Conservation (phyloP, 108 stramenopile genomes). For the Pseudonitzschia pungens region DNA sequence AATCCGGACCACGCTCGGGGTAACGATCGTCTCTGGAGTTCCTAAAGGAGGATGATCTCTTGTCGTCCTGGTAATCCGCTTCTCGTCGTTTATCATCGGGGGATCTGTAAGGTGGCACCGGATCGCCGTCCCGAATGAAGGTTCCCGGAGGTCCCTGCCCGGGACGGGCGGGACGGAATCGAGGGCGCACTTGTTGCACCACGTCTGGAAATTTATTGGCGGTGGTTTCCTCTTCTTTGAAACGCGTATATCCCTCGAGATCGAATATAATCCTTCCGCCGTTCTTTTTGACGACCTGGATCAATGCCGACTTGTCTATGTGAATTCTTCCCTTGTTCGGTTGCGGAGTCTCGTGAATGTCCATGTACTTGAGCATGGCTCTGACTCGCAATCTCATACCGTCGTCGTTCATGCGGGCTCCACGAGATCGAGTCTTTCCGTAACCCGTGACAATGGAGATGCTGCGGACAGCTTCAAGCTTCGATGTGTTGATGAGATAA, state of each 20-base stretch:
- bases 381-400: slow-evolving; percentile 82
- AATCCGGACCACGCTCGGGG: slow-evolving; percentile 2
- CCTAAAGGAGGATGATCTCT: not conserved
- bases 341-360: slow-evolving; percentile 67
- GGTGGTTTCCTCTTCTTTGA: slow-evolving; percentile 55
- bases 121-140: slow-evolving; percentile 44
- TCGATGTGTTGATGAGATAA: slow-evolving; percentile 66
- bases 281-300: slow-evolving; percentile 60
- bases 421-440: slow-evolving; percentile 79
- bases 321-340: slow-evolving; percentile 83
- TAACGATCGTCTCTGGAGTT: slow-evolving; percentile 8
- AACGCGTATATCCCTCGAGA: slow-evolving; percentile 54
- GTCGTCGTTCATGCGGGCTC: slow-evolving; percentile 74
- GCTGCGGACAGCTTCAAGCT: slow-evolving; percentile 68
- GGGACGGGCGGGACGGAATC: slow-evolving; percentile 46
- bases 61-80: not conserved
- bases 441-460: slow-evolving; percentile 92
- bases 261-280: slow-evolving; percentile 79
- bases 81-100: slow-evolving; percentile 37
- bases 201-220: slow-evolving; percentile 61
- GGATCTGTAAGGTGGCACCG: slow-evolving; percentile 37
- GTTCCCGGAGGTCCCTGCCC: slow-evolving; percentile 44
- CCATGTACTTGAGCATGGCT: slow-evolving; percentile 86
- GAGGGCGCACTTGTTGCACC: slow-evolving; percentile 67
- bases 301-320: slow-evolving; percentile 66